Evolutionary conservation across 495 filamentous ascomycete genomes (phyloP).

Genomic region (Pseudevernia furfuracea): DNA sequence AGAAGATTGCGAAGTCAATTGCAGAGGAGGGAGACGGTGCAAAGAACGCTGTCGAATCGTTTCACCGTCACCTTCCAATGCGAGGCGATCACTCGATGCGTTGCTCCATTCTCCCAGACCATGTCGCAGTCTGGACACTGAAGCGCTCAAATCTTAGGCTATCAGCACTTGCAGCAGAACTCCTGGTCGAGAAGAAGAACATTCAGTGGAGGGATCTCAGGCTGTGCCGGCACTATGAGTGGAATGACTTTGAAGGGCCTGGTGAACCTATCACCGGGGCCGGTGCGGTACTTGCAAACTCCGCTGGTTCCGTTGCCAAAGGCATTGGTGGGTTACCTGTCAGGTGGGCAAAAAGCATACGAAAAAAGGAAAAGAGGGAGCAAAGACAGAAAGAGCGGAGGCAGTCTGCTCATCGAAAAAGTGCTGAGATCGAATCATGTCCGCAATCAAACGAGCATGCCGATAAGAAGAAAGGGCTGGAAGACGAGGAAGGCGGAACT

Average conservation of each 20-base stretch:
- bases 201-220: slow-evolving; percentile 59
- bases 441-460: neutral
- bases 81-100: slow-evolving; percentile 53
- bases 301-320: slow-evolving; percentile 45
- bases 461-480: neutral
- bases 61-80: slow-evolving; percentile 57
- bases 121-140: slow-evolving; percentile 60
- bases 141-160: slow-evolving; percentile 47
- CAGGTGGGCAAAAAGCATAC: slow-evolving; percentile 45
- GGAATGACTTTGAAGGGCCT: slow-evolving; percentile 74
- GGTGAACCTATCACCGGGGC: slow-evolving; percentile 65
- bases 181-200: slow-evolving; percentile 50
- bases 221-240: slow-evolving; percentile 59
- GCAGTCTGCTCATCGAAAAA: slow-evolving; percentile 8
- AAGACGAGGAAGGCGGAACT: slow-evolving; percentile 7
- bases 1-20: slow-evolving; percentile 54
- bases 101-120: slow-evolving; percentile 57
- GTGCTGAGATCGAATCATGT: slow-evolving; percentile 3
- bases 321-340: slow-evolving; percentile 55
- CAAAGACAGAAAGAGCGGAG: slow-evolving; percentile 38
- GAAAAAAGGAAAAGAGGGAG: slow-evolving; percentile 39
- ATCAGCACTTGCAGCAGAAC: slow-evolving; percentile 57
- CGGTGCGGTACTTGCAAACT: slow-evolving; percentile 47
- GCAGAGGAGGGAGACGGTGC: slow-evolving; percentile 66
- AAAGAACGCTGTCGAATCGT: slow-evolving; percentile 59